Conservation (phyloP, 2,329 filamentous ascomycete species). For the Cadophora gregata region DNA sequence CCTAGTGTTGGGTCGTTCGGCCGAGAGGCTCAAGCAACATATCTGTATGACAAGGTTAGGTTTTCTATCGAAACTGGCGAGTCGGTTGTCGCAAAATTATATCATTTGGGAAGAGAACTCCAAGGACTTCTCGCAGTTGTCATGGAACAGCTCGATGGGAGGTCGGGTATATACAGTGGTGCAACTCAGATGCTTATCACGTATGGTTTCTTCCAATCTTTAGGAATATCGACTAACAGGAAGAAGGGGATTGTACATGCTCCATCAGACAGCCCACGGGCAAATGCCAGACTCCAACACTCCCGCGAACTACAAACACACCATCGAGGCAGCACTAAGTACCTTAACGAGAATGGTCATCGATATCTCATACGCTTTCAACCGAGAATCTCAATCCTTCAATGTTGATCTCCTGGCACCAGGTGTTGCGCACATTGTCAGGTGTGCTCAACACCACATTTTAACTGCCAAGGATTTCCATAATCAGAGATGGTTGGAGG, state of each 20-base stretch:
- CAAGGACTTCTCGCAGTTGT: constrained; percentile 29
- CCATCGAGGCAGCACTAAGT: constrained; percentile 27
- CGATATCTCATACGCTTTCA: constrained; percentile 35
- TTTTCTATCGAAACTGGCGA: constrained; percentile 23
- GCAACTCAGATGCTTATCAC: constrained; percentile 32
- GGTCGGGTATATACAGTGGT: constrained; percentile 31
- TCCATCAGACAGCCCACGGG: constrained; percentile 27
- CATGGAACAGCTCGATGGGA: constrained; percentile 30
- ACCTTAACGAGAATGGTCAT: constrained; percentile 36
- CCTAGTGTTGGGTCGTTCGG: constrained; percentile 33
- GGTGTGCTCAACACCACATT: constrained; percentile 34
- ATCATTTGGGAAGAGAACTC: constrained; percentile 29
- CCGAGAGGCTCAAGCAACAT: constrained; percentile 35
- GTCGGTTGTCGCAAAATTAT: constrained; percentile 20
- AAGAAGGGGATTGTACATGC: constrained; percentile 29
- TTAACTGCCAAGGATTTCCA: constrained; percentile 28
- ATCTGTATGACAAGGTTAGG: constrained; percentile 30
- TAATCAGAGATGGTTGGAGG: constrained; percentile 30
- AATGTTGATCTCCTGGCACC: constrained; percentile 29
- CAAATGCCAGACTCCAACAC: constrained; percentile 16
- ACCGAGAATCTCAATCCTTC: constrained; percentile 19
- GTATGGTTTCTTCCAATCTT: constrained; percentile 20
- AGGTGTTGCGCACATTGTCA: constrained; percentile 28
- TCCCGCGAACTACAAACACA: constrained; percentile 20
- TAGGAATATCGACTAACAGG: background rate